Evolutionary conservation across 23 red algal genomes (phyloP), one percentile per base, ranked within the genome.

Genomic region (Gracilaria caudata): DNA sequence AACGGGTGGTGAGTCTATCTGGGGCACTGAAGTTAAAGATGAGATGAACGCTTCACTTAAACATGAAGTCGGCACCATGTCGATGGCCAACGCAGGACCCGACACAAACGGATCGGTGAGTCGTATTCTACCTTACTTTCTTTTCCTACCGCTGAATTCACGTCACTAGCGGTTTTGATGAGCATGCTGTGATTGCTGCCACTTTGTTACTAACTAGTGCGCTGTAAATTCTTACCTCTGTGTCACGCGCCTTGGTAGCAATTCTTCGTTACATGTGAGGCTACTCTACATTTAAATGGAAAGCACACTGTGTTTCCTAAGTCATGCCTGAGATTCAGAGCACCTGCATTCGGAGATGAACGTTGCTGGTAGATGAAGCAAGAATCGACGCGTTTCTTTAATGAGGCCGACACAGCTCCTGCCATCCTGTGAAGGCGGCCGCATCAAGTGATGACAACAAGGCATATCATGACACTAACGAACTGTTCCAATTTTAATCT

Each of bases 101-200:
- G 84, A 94, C 73, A 98, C 96, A 41, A 98, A 98, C 47, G 96
- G 96, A 87, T 93, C 89, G 51, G 92, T 93, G 57, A 85, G 92
- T 47, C 75, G 68, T 53, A 16, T 36, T 63, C 14, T 65, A 30
- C 35, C 20, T 45, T 96, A 16, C 64, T n/a, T 34, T 14, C 68
- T 19, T 36, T 57, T 34, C 35, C 38, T 6, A 29, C 26, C 23
- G 29, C 16, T 36, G 30, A 14, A 51, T 77, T 51, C 12, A 14
- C 45, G 25, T n/a, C 6, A 1, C 45, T 47, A 9, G 25, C 45
- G 2, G 20, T 47, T 7, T 45, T 28, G 28, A 35, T 77, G 0
- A 26, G 45, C 7, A 28, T 60, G 34, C 51, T 1, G 7, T 35
- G 47, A 38, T 32, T 38, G 40, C 35, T 46, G 68, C 25, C 36